Evolutionary conservation across 2,329 filamentous ascomycete species (phyloP), one percentile per base, ranked within the genome.

Genomic region (Fusarium buharicum): DNA sequence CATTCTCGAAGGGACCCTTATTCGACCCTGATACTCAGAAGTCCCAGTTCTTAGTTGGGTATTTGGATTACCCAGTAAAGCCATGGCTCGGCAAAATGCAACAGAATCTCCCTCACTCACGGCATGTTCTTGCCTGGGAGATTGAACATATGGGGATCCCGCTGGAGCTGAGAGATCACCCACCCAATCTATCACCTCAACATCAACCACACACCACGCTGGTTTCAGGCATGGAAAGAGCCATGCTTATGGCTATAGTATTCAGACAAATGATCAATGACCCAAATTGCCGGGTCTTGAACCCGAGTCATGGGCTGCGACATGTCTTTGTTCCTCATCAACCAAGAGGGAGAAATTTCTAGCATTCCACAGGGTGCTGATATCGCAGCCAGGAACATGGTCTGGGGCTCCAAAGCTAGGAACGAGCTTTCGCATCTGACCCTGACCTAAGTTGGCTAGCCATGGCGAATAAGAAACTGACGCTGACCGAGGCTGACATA

Each of bases 361-460:
- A 57, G 48, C 68, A 70, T 70, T 70, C 68, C 66, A 59, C 46
- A 39, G 50, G 36, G 44, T 57, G 51, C 52, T 57, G 51, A 55
- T 59, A 51, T 56, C 31, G 22, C 41, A 50, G 34, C 49, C 58
- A 69, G 58, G 58, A 66, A 64, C 57, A 50, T 58, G 64, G 55
- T 39, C 22, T 8, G 22, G 22, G 22, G 22, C 22, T 52, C 52
- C 46, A 50, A 27, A 36, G 41, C 38, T 34, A 33, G 44, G 49
- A 31, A 24, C 40, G 39, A 48, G 22, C 41, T 37, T 57, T 53
- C 33, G 37, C 16, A 40, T 44, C 48, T 45, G 33, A 17, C 33
- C n/a, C n/a, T n/a, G n/a, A n/a, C n/a, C n/a, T n/a, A n/a, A n/a
- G n/a, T 41, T 37, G 36, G 54, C 43, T 52, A 40, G 40, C 12